phyloP scores from a whole-genome alignment of 2,329 filamentous ascomycete species.

The Zasmidium citrigriseum region DNA sequence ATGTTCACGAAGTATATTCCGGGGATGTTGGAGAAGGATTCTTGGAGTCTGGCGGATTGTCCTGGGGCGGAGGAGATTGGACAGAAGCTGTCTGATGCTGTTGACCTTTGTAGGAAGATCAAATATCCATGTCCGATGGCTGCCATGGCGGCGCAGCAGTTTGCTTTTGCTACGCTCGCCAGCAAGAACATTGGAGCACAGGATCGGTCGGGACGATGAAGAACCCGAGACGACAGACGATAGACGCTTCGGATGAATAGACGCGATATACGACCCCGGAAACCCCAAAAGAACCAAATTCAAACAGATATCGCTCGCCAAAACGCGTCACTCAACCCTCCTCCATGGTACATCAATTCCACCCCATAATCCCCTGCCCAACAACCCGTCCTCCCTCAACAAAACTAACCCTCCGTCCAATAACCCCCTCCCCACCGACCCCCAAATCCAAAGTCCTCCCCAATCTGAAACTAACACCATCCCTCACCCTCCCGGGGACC shows the following conservation, averaged over 20 bases:
- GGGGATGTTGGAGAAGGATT: constrained; percentile 37
- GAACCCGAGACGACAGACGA: background rate
- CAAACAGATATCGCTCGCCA: background rate
- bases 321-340: background rate
- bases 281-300: background rate
- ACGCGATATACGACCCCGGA: too few relatives aligned
- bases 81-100: constrained; percentile 41
- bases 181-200: constrained; percentile 24
- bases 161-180: constrained; percentile 31
- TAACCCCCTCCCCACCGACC: constrained; percentile 29
- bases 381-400: constrained; percentile 19
- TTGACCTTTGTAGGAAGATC: constrained; percentile 40
- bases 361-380: constrained; percentile 31
- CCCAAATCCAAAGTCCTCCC: constrained; percentile 27
- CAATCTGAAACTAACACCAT: constrained; percentile 18
- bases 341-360: constrained; percentile 23
- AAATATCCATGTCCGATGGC: constrained; percentile 39
- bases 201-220: constrained; percentile 8
- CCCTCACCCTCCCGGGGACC: constrained; percentile 7
- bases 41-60: constrained; percentile 37
- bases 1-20: constrained; percentile 44
- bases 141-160: constrained; percentile 37
- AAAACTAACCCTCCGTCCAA: constrained; percentile 29
- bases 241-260: too few relatives aligned
- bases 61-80: constrained; percentile 41